phyloP scores from a whole-genome alignment of 768 basidiomycete species.

The Tulasnella sp. region DNA sequence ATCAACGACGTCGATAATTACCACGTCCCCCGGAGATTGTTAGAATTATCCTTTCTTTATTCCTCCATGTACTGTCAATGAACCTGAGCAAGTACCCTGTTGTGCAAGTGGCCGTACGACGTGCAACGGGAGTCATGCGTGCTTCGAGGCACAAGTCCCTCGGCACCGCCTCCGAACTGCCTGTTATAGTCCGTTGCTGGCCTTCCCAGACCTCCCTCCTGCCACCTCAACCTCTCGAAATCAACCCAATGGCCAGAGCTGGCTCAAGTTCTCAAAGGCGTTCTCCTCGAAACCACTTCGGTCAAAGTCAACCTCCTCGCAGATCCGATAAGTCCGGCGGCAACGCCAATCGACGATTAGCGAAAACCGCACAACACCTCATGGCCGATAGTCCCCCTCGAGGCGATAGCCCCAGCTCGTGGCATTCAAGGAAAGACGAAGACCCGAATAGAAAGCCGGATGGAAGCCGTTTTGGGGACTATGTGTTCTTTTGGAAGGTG shows the following conservation, averaged over 20 bases:
- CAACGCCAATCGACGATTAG: background rate
- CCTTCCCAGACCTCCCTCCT: background rate
- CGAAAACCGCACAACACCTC: background rate
- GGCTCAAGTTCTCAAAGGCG: background rate
- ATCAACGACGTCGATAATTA: background rate
- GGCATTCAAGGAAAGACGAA: background rate
- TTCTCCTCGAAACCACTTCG: background rate
- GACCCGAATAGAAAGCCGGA: background rate
- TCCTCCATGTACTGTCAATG: background rate
- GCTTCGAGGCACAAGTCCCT: background rate
- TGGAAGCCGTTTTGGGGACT: background rate
- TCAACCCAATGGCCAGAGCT: background rate
- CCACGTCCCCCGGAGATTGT: background rate
- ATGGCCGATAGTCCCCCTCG: background rate
- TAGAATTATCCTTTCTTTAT: constrained; percentile 1
- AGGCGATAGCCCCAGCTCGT: background rate
- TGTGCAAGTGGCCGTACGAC: background rate
- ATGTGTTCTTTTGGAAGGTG: constrained; percentile 33
- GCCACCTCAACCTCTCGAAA: background rate
- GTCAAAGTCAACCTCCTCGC: background rate
- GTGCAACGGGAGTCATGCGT: background rate
- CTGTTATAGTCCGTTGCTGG: background rate
- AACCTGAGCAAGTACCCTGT: background rate
- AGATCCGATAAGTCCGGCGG: constrained; percentile 4
- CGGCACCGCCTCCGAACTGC: background rate